Conservation (phyloP, 177 flowering plant species). For the Vitis hybrid region DNA sequence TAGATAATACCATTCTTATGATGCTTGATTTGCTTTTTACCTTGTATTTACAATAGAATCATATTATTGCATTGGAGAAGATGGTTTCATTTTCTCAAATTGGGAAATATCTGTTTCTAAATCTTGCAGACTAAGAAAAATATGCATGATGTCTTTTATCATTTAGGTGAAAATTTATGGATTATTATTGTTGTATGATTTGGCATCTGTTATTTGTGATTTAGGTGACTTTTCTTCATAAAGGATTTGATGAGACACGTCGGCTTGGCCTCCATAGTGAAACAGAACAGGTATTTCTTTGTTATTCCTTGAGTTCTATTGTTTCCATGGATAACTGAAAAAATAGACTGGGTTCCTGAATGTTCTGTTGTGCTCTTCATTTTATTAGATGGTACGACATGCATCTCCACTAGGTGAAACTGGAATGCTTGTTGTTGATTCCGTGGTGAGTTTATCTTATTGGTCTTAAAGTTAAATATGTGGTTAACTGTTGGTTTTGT, state of each 20-base stretch:
- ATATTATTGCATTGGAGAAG: no score
- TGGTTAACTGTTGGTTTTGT: background rate
- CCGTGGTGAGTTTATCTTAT: slow-evolving; percentile 65
- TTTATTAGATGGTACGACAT: slow-evolving; percentile 74
- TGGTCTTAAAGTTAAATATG: background rate
- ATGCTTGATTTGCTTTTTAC: no score
- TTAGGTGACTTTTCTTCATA: slow-evolving; percentile 84
- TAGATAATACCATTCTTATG: no score
- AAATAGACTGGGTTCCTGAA: background rate
- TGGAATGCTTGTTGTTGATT: slow-evolving; percentile 97
- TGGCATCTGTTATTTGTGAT: slow-evolving; percentile 8
- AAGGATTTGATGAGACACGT: slow-evolving; percentile 95
- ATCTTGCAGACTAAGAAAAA: background rate
- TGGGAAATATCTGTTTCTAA: no score
- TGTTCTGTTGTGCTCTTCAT: slow-evolving; percentile 10
- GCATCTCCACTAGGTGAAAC: slow-evolving; percentile 85
- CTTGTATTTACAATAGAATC: no score
- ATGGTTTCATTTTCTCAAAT: no score
- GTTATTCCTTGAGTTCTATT: background rate
- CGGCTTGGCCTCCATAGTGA: slow-evolving; percentile 85
- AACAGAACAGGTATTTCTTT: slow-evolving; percentile 72
- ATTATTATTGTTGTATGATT: slow-evolving; percentile 2
- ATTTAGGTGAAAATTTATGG: background rate
- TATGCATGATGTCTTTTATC: slow-evolving; percentile 1
- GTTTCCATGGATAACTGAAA: slow-evolving; percentile 4